Evolutionary conservation across 371 early-diverging fungal genomes (phyloP), one percentile per base, ranked within the genome.

Genomic region (Mortierella sp.): DNA sequence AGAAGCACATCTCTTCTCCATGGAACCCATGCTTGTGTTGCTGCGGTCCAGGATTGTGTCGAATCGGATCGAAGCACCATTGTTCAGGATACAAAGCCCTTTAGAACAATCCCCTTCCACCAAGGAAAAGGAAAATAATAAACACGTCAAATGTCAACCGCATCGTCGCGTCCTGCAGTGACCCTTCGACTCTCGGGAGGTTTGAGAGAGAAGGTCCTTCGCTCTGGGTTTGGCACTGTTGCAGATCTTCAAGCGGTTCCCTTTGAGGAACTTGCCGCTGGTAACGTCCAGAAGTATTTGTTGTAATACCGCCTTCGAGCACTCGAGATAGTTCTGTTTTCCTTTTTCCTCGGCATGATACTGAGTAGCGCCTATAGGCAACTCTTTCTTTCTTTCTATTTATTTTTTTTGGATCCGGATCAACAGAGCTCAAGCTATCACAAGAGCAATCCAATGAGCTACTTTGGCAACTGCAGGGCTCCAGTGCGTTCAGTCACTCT

Each of bases 181-280:
- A 77, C 79, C 1, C 68, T 77, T 21, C 64, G 69, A 5, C 60
- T 77, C 43, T 72, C 79, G 7, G 28, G 60, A 5, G 29, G 62
- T 16, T 28, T 77, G 30, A 61, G 62, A 43, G 73, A 72, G 0
- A 77, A 77, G 21, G 64, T 77, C 45, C 53, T 72, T 6, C 65
- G 63, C 16, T 77, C 79, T 0, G 73, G 79, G 2, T 77, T 66
- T 16, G 46, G 48, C 29, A 77, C 79, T 28, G 79, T 69, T 0
- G 72, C 57, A 2, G 79, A 77, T 18, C 72, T 76, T 5, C 44
- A 44, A 21, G 48, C 72, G n/a, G 43, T 72, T 7, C 72, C 77
- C 14, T 11, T 43, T 11, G 19, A 23, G 0, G 62, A 72, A 14
- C 56, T 76, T 14, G 62, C 46, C 4, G 11, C 55, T 25, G 77